Base-by-base conservation (phyloP, 495 filamentous ascomycete genomes). In the Tetracladium setigerum region DNA sequence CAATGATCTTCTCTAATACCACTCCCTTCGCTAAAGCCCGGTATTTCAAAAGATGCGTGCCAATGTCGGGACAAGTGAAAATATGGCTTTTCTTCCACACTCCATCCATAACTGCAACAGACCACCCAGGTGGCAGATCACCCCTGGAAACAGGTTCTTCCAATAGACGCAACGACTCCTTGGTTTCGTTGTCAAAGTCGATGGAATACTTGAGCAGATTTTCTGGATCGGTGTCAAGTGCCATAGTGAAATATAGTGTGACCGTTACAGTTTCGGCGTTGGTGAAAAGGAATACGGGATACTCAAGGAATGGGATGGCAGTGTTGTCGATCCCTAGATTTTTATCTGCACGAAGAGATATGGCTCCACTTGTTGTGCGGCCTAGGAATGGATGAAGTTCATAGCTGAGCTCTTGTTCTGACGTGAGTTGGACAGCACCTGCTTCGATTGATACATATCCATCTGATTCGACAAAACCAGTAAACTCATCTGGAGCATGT, bases 401-500 rank as follows among this genome's bases (percentile, higher is more conserved):
- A 61, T 81, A 83, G 5, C 59, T 63, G 10, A 66, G 61, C 30
- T 60, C 59, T n/a, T 61, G 53, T 51, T 62, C 65, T 4, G 54
- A 47, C 3, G 22, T 27, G 22, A 27, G 22, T 27, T 3, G 22
- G 16, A 16, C 2, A 4, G 16, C 24, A 9, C 33, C 8, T 16
- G 12, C 8, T 44, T 79, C 69, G 49, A 86, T 80, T 47, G 75
- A 66, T 38, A 88, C 62, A 47, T 72, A 66, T 36, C 69, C 70
- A 56, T 83, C 77, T 3, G 66, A 67, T 62, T 88, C 83, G 50
- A 84, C 74, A 51, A 82, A 84, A 32, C 81, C 82, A 5, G 58
- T 68, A 64, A 86, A 88, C 14, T 62, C 63, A 1, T 66, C 58
- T 0, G 83, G 75, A 30, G 79, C 53, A 12, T 60, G 52, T 34